phyloP scores from a whole-genome alignment of 129 eudicot genomes.

The Artemisia annua region DNA sequence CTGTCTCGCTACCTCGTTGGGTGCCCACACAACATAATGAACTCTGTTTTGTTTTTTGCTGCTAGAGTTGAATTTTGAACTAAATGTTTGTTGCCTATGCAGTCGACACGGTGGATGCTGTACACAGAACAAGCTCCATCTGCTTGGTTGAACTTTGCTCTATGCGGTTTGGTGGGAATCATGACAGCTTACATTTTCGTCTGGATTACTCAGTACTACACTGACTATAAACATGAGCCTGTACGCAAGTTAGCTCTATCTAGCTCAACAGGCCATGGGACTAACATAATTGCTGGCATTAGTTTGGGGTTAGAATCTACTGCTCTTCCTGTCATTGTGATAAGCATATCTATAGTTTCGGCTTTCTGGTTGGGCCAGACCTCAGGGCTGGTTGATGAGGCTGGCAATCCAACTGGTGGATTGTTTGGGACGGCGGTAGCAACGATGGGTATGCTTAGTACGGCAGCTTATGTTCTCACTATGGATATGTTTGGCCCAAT shows the following conservation, averaged over 20 bases:
- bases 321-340: slow-evolving; percentile 95
- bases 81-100: slow-evolving; percentile 36
- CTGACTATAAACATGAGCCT: slow-evolving; percentile 96
- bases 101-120: slow-evolving; percentile 97
- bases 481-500: slow-evolving; percentile 99
- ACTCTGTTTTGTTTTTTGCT: slow-evolving; percentile 7
- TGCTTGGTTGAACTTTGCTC: slow-evolving; percentile 90
- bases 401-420: slow-evolving; percentile 92
- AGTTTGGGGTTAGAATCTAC: slow-evolving; percentile 96
- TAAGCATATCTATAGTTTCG: slow-evolving; percentile 67
- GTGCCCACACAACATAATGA: neutral
- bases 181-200: slow-evolving; percentile 85
- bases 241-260: slow-evolving; percentile 86
- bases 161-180: slow-evolving; percentile 96
- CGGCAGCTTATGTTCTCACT: slow-evolving; percentile 94
- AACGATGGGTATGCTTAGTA: slow-evolving; percentile 99
- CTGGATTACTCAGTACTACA: slow-evolving; percentile 89
- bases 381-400: slow-evolving; percentile 89
- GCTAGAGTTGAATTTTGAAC: slow-evolving; percentile 11
- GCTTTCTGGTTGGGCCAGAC: slow-evolving; percentile 96
- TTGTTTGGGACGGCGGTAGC: slow-evolving; percentile 99
- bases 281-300: slow-evolving; percentile 93
- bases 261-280: slow-evolving; percentile 96
- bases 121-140: slow-evolving; percentile 97
- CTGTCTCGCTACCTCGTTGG: neutral